These are phyloP conservation scores for Saturnispora zaruensis DNA, from an alignment of 805 yeast genomes.

Conservation along the genomic window DNA sequence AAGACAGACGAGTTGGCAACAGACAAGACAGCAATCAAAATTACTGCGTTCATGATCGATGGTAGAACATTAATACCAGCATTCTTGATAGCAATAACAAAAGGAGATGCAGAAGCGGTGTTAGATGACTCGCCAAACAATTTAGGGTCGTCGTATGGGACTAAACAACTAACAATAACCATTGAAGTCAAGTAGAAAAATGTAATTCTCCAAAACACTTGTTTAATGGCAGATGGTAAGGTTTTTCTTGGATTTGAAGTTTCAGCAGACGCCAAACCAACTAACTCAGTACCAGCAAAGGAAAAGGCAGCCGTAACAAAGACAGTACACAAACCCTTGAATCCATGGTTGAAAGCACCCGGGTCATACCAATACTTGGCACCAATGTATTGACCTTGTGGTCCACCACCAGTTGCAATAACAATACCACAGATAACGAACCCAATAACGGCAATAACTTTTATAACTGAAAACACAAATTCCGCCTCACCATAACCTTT, in stretches of 20 bases:
- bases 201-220: slow-evolving; percentile 51
- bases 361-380: slow-evolving; percentile 51
- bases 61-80: slow-evolving; percentile 62
- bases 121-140: slow-evolving; percentile 38
- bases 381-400: slow-evolving; percentile 48
- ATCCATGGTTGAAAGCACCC: slow-evolving; percentile 40
- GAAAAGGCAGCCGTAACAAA: slow-evolving; percentile 53
- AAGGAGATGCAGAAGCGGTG: slow-evolving; percentile 62
- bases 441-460: slow-evolving; percentile 48
- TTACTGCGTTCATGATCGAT: slow-evolving; percentile 65
- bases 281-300: slow-evolving; percentile 55
- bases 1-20: slow-evolving; percentile 72
- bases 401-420: slow-evolving; percentile 54
- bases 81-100: slow-evolving; percentile 58
- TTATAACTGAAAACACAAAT: slow-evolving; percentile 42
- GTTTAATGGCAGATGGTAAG: slow-evolving; percentile 53
- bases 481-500: slow-evolving; percentile 62
- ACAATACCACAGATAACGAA: slow-evolving; percentile 47
- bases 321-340: slow-evolving; percentile 55
- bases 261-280: slow-evolving; percentile 57
- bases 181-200: slow-evolving; percentile 45
- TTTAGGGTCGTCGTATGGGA: slow-evolving; percentile 44
- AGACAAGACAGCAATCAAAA: slow-evolving; percentile 61
- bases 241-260: slow-evolving; percentile 49
- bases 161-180: slow-evolving; percentile 41